Evolutionary conservation across 768 basidiomycete species (phyloP).

Genomic region (Mycena crocata): DNA sequence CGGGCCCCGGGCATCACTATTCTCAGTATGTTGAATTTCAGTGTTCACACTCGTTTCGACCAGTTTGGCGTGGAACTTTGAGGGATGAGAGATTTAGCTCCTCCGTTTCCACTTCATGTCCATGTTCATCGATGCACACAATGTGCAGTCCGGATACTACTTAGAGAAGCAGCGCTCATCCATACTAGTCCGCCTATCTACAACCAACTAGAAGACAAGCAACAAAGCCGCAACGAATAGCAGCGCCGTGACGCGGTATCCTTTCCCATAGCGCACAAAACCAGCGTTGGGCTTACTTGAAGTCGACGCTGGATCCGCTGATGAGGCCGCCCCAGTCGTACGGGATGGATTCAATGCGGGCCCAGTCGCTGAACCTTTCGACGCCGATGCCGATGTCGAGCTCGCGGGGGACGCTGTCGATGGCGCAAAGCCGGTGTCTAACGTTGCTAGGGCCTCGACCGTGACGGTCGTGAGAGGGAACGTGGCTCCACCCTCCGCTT

Average conservation of each 20-base stretch:
- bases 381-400: not conserved
- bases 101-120: no score
- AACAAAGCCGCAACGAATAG: not conserved
- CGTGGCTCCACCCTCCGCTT: not conserved
- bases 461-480: not conserved
- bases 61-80: no score
- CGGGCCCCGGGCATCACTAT: no score
- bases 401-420: not conserved
- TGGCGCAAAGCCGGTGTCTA: not conserved
- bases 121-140: no score
- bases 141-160: no score
- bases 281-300: not conserved
- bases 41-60: no score
- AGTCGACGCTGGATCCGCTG: constrained; percentile 2
- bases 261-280: not conserved
- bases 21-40: no score
- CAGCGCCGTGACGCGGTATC: not conserved
- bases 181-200: not conserved
- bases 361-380: not conserved
- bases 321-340: not conserved
- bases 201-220: not conserved
- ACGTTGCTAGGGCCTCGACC: not conserved
- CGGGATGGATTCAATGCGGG: not conserved
- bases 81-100: no score
- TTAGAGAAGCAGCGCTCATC: no score